Percentiles rank a stretch among this genome's conserved stretches.
Conservation (phyloP, 108 stramenopile genomes). For the Nitzschia inconspicua region DNA sequence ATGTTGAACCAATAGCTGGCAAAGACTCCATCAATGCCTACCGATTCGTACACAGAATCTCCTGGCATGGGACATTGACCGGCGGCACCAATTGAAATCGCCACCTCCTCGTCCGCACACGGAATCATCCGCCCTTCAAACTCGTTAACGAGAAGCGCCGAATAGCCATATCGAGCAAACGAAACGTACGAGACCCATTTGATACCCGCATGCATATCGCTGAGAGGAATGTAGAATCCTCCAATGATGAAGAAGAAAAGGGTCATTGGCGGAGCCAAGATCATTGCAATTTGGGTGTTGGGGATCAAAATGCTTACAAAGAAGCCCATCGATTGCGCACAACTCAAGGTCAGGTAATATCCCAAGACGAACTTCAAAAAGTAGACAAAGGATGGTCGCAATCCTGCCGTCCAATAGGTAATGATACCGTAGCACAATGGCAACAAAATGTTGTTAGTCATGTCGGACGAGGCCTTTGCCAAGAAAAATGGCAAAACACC, state of each 20-base stretch:
- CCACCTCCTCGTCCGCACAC: conserved; percentile 31
- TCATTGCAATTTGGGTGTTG: conserved; percentile 45
- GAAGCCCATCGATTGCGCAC: conserved; percentile 72
- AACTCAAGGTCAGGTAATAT: conserved; percentile 58
- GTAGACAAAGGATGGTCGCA: conserved; percentile 31
- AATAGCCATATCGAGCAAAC: conserved; percentile 76
- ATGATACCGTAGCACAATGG: conserved; percentile 54
- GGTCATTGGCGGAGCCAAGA: conserved; percentile 65
- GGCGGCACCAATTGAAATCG: conserved; percentile 26
- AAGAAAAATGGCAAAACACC: conserved; percentile 74
- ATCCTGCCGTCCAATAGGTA: conserved; percentile 60
- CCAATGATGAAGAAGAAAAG: conserved; percentile 69
- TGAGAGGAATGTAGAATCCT: conserved; percentile 77
- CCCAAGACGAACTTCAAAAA: conserved; percentile 60
- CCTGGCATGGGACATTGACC: conserved; percentile 63
- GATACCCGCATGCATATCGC: conserved; percentile 48
- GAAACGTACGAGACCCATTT: conserved; percentile 59
- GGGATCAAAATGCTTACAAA: conserved; percentile 61
- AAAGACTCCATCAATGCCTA: conserved; percentile 57
- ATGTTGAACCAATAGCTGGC: conserved; percentile 69
- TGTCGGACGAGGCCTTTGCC: conserved; percentile 67
- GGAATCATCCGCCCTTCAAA: conserved; percentile 50
- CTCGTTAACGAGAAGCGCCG: conserved; percentile 68
- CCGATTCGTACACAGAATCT: conserved; percentile 43
- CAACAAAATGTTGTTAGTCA: conserved; percentile 61